Evolutionary conservation across 75 land plant species (phyloP), one percentile per base, ranked within the genome.

Genomic region (Picea glauca): DNA sequence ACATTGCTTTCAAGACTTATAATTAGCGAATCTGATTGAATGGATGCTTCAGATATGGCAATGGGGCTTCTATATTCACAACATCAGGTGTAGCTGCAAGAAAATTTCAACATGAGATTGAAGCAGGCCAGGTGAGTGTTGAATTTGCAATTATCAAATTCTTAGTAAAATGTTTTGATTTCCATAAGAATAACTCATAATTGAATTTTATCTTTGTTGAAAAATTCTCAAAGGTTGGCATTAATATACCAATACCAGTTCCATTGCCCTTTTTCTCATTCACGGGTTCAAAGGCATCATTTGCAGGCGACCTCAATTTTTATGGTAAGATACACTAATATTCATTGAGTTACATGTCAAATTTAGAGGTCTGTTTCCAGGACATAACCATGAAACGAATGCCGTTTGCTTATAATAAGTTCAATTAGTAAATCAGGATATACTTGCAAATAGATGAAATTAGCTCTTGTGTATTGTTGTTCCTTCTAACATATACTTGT

Each of bases 211-310:
- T 32, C 50, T 40, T n/a, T 43, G 59, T 46, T 76, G 59, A 70
- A 56, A 30, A 79, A 31, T 18, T 32, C 17, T 80, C 73, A 26
- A 56, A 91, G 91, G 94, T 93, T 80, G 99, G 99, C 64, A 92
- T 96, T 58, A 96, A 96, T 77, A 88, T 94, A 14, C 97, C 99
- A 12, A 94, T 96, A 75, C 99, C 99, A 78, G 98, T 94, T 20
- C 99, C 99, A 1, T 60, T 96, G 78, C 99, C 99, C 33, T 94
- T 96, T 78, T 96, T 96, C 89, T 96, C 98, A 20, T 96, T 96
- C 82, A 94, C 94, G 26, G 99, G 99, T 43, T 89, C 90, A 75
- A 89, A 89, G 86, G 98, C 91, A 74, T 96, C 98, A 38, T 96
- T 92, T 83, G 98, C 98, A 0, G 99, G 98, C 0, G 95, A 96